Conservation (phyloP, 2,329 filamentous ascomycete species). For the Penicillium hesseltinei region DNA sequence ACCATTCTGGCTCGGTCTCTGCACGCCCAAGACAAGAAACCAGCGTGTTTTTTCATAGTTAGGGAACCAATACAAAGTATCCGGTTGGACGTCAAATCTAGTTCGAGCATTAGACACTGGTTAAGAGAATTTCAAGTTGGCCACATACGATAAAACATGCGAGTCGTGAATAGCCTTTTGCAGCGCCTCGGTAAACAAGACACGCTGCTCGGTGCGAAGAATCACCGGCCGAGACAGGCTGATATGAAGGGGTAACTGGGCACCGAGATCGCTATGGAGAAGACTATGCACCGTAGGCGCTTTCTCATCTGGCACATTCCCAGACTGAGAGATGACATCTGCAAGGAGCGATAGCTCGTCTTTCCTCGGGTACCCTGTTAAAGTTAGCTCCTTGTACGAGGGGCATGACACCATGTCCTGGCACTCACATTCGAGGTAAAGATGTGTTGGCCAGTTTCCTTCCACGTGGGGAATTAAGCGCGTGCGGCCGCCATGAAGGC, state of each 20-base stretch:
- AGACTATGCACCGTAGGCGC: constrained; percentile 59
- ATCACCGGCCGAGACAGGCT: constrained; percentile 81
- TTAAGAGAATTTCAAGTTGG: not conserved
- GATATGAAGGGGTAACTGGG: constrained; percentile 79
- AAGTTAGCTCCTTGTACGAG: constrained; percentile 14
- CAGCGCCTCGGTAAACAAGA: constrained; percentile 62
- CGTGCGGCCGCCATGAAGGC: constrained; percentile 79
- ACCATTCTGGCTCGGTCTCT: constrained; percentile 49
- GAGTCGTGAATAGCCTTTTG: constrained; percentile 44
- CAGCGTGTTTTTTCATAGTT: constrained; percentile 69
- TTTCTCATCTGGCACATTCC: constrained; percentile 44
- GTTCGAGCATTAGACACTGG: constrained; percentile 7
- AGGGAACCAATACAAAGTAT: constrained; percentile 60
- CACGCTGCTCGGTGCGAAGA: constrained; percentile 69
- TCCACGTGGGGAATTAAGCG: constrained; percentile 78
- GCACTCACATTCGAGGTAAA: constrained; percentile 88
- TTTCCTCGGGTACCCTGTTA: constrained; percentile 42
- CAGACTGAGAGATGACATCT: constrained; percentile 27
- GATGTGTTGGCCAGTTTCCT: constrained; percentile 89
- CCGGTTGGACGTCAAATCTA: constrained; percentile 52
- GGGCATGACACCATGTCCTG: not conserved
- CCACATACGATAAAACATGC: constrained; percentile 46
- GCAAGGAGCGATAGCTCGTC: constrained; percentile 35
- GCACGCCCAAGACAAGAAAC: constrained; percentile 76
- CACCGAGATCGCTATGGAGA: constrained; percentile 73